Conservation (phyloP, 2,329 filamentous ascomycete species). For the Fusarium verticillioides region DNA sequence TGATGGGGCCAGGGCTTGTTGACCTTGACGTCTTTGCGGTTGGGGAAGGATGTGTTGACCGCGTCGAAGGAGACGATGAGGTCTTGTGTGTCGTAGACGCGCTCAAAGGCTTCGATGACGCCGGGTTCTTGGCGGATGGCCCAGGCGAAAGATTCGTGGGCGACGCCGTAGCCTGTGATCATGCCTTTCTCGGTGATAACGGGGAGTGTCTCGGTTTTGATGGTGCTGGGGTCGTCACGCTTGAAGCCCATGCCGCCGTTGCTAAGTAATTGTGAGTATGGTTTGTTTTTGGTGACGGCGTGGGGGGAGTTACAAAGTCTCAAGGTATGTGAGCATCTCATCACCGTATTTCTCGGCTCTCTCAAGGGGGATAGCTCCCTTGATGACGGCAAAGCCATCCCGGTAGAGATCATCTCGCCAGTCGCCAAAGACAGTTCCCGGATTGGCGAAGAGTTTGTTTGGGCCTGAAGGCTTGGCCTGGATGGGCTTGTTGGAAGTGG, state of each 20-base stretch:
- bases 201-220: background rate
- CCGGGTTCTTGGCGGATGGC: conserved; percentile 11
- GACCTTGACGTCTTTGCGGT: conserved; percentile 5
- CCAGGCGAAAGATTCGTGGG: conserved; percentile 11
- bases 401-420: conserved; percentile 13
- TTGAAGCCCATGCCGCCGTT: conserved; percentile 18
- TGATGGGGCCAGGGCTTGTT: conserved; percentile 17
- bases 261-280: background rate
- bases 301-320: background rate
- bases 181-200: conserved; percentile 12
- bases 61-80: conserved; percentile 10
- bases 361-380: background rate
- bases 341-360: background rate
- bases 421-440: background rate
- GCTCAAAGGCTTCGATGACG: conserved; percentile 3
- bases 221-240: background rate
- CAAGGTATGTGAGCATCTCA: conserved; percentile 5
- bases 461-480: conserved; percentile 17
- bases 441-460: background rate
- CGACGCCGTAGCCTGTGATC: conserved; percentile 15
- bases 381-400: conserved; percentile 6
- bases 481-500: background rate
- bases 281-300: accelerated
- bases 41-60: conserved; percentile 5
- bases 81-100: conserved; percentile 13